Base-by-base conservation (phyloP, 2,329 filamentous ascomycete genomes). In the Colletotrichum tofieldiae region DNA sequence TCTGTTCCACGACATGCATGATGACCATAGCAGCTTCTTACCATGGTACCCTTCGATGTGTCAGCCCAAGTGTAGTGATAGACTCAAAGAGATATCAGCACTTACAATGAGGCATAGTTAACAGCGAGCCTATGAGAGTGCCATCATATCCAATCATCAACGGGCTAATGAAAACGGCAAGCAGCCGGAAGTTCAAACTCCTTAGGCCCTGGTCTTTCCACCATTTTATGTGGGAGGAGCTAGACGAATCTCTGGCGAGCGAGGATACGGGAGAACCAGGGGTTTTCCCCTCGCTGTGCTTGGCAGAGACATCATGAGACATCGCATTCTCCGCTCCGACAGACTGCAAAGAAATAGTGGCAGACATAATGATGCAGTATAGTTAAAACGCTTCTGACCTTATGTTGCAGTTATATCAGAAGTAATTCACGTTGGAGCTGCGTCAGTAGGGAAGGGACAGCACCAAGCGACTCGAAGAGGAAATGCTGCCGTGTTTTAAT, bases 141-240 rank as follows among this genome's bases (percentile, higher is more conserved):
- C 55, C 65, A n/a, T 67, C 65, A 37, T 67, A 67, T 12, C 65
- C 65, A 23, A 67, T 67, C 65, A 67, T 67, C 26, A 67, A 20
- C 1, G 65, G 65, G 45, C 45, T 54, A 16, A 67, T 61, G 29
- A 67, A 67, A 9, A 67, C 65, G 37, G 65, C 55, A 35, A 67
- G 65, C 16, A 67, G 56, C 20, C 65, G 35, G 8, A 67, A 20
- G 5, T 67, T 67, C 37, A 67, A 20, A 23, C 47, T 54, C 20
- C 56, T 26, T 23, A 67, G 18, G 6, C 65, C 65, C 5, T 14
- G 9, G 29, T 67, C 65, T 29, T 37, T 43, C 65, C 65, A 68
- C 58, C 58, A 68, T n/a, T 8, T 5, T 23, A 23, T 5, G 8
- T 47, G 45, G 1, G 45, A 23, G 20, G 20, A 11, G 20, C 6